Evolutionary conservation across 2,329 filamentous ascomycete species (phyloP).

Genomic region (Thielaviopsis musarum): DNA sequence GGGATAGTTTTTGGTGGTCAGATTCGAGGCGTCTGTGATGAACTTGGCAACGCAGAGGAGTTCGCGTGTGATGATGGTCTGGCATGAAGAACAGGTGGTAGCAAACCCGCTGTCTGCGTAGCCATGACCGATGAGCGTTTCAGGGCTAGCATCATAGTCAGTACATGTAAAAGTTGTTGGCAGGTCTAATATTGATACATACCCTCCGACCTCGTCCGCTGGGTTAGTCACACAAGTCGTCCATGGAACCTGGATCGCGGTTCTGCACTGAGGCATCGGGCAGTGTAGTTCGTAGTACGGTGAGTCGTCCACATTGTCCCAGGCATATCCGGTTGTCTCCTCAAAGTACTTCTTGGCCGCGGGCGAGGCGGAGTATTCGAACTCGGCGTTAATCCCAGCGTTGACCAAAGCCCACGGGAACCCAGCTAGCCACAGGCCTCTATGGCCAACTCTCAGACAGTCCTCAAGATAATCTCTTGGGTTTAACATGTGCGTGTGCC

Average conservation of each 20-base stretch:
- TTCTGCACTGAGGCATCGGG: slow-evolving; percentile 29
- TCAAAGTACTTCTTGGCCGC: slow-evolving; percentile 31
- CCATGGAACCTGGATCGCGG: slow-evolving; percentile 35
- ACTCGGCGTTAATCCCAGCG: slow-evolving; percentile 38
- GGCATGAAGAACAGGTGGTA: slow-evolving; percentile 34
- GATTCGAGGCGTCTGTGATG: slow-evolving; percentile 31
- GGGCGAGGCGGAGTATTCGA: slow-evolving; percentile 35
- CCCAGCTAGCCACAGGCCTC: slow-evolving; percentile 40
- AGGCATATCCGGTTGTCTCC: slow-evolving; percentile 29
- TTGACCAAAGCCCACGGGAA: slow-evolving; percentile 51
- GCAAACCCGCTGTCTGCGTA: slow-evolving; percentile 43
- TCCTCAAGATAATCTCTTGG: slow-evolving; percentile 61
- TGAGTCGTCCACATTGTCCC: slow-evolving; percentile 42
- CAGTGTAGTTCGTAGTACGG: slow-evolving; percentile 34
- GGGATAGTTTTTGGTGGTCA: slow-evolving; percentile 31
- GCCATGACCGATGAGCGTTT: slow-evolving; percentile 29
- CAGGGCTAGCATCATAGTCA: not conserved
- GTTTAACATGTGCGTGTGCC: slow-evolving; percentile 66
- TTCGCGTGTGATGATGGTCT: slow-evolving; percentile 34
- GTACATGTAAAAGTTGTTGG: not conserved
- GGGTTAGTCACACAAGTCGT: slow-evolving; percentile 31
- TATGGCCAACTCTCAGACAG: slow-evolving; percentile 39
- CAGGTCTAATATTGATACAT: not conserved
- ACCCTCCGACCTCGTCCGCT: slow-evolving; percentile 3
- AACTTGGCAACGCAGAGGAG: slow-evolving; percentile 47